phyloP scores from a whole-genome alignment of 1,139 yeast species.

The Sugiyamaella pinicola region DNA sequence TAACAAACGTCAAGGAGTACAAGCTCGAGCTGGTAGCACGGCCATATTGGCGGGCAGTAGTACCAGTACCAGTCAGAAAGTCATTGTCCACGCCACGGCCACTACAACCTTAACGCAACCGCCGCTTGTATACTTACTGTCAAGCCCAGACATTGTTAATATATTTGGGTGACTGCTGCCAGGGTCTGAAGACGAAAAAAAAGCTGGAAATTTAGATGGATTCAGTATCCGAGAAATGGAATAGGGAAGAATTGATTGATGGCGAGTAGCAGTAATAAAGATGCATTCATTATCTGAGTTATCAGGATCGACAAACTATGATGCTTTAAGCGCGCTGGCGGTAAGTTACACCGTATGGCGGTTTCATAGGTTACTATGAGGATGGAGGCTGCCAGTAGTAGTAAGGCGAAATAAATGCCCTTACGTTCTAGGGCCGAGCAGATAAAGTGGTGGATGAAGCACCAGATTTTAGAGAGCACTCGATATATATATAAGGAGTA shows the following conservation, averaged over 20 bases:
- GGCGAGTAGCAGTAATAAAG: not conserved
- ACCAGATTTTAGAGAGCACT: too few relatives aligned
- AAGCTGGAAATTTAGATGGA: not conserved
- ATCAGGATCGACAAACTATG: conserved; percentile 2
- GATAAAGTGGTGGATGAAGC: too few relatives aligned
- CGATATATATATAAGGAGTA: too few relatives aligned
- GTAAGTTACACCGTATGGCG: not conserved
- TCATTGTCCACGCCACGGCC: too few relatives aligned
- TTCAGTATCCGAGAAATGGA: conserved; percentile 1
- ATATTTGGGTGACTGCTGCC: not conserved
- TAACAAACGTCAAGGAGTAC: not conserved
- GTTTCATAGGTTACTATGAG: too few relatives aligned
- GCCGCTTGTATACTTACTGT: conserved; percentile 44
- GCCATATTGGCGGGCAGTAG: not conserved
- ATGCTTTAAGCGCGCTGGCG: conserved; percentile 5
- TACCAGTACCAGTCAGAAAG: not conserved
- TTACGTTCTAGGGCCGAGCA: too few relatives aligned
- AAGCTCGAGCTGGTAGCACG: not conserved
- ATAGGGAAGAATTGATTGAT: too few relatives aligned
- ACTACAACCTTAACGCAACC: not conserved
- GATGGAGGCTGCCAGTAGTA: too few relatives aligned
- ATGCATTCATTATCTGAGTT: not conserved
- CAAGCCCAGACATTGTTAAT: conserved; percentile 51
- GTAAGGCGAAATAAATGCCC: too few relatives aligned
- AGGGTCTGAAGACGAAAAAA: not conserved